These are phyloP conservation scores for Calonectria crousiana DNA, from an alignment of 2,329 filamentous ascomycete species.

Conservation along the genomic window DNA sequence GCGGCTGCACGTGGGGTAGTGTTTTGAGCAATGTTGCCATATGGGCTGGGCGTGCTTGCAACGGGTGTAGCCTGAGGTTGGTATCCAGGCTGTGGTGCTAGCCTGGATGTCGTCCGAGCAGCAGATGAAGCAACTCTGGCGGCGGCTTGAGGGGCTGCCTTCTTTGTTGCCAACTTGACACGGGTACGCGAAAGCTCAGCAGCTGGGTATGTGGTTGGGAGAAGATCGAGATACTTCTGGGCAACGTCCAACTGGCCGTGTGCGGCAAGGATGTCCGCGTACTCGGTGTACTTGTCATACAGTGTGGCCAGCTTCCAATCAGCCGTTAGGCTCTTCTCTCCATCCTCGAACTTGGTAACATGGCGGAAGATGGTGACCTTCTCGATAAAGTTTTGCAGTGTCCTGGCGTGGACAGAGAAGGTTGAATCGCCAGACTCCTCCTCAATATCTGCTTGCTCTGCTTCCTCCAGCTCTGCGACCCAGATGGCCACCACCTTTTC, in stretches of 20 bases:
- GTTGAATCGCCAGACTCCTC: constrained; percentile 78
- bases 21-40: constrained; percentile 57
- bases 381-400: constrained; percentile 94
- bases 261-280: constrained; percentile 92
- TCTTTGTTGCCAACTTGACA: constrained; percentile 84
- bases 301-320: constrained; percentile 91
- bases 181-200: constrained; percentile 89
- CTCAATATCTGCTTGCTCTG: constrained; percentile 80
- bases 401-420: constrained; percentile 91
- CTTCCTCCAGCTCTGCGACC: constrained; percentile 89
- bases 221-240: constrained; percentile 89
- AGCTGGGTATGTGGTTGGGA: constrained; percentile 85
- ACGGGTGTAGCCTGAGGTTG: constrained; percentile 56
- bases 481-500: constrained; percentile 98
- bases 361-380: constrained; percentile 98
- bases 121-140: constrained; percentile 44
- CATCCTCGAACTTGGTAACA: constrained; percentile 90
- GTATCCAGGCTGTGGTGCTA: constrained; percentile 58
- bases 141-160: constrained; percentile 45
- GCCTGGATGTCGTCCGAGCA: constrained; percentile 54
- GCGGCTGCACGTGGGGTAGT: constrained; percentile 38
- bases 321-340: constrained; percentile 75
- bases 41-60: constrained; percentile 46
- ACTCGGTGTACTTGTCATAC: constrained; percentile 97
- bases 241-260: constrained; percentile 90